Evolutionary conservation across 2,329 filamentous ascomycete genomes (phyloP).

Genomic region (Alternaria arbusti): DNA sequence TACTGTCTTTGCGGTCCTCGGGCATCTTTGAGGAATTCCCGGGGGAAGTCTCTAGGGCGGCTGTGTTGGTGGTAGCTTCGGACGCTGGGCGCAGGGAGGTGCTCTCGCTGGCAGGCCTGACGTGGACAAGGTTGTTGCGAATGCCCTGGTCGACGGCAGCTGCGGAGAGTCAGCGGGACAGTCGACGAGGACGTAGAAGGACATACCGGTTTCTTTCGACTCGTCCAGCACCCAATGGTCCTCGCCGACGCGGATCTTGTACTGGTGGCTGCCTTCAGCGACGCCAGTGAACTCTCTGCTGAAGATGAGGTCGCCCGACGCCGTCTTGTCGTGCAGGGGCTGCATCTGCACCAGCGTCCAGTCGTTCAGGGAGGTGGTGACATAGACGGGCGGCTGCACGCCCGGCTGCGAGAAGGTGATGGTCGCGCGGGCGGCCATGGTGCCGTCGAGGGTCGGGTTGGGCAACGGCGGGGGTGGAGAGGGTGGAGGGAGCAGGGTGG

Average conservation of each 20-base stretch:
- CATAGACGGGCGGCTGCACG: conserved; percentile 70
- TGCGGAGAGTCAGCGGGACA: conserved; percentile 36
- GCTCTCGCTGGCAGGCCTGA: conserved; percentile 24
- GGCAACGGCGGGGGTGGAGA: not conserved
- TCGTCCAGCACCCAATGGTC: conserved; percentile 73
- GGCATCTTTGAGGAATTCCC: conserved; percentile 3
- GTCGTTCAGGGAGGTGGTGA: conserved; percentile 72
- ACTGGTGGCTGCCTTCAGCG: conserved; percentile 68
- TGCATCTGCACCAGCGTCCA: conserved; percentile 75
- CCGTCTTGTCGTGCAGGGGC: conserved; percentile 51
- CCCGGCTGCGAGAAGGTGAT: conserved; percentile 68
- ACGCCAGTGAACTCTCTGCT: conserved; percentile 62
- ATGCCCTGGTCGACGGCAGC: conserved; percentile 61
- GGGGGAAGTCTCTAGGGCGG: not conserved
- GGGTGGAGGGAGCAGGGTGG: not conserved
- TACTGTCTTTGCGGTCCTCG: conserved; percentile 27
- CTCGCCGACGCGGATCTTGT: conserved; percentile 74
- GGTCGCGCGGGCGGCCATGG: conserved; percentile 50
- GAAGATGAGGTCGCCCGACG: conserved; percentile 65
- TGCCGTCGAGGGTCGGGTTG: conserved; percentile 3
- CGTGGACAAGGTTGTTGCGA: conserved; percentile 59
- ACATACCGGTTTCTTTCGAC: conserved; percentile 63
- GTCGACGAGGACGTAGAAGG: not conserved
- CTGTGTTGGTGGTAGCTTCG: not conserved
- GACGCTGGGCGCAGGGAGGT: not conserved